A percentile compares a stretch with the other conserved stretches of the same genome.
phyloP scores from a whole-genome alignment of 2,329 filamentous ascomycete genomes.

The Aspergillus neoniger region DNA sequence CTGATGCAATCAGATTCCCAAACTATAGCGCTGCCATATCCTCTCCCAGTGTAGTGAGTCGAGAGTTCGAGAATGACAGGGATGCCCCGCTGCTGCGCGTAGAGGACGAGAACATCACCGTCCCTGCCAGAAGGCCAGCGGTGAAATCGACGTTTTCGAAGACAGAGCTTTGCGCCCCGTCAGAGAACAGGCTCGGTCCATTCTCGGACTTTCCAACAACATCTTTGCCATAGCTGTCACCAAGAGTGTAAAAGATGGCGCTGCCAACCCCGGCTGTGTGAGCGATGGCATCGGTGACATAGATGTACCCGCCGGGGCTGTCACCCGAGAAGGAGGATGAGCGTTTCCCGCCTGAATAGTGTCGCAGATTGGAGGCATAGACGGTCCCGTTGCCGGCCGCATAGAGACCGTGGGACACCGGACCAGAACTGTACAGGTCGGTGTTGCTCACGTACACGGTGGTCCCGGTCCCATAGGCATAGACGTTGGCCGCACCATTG shows the following conservation, averaged over 20 bases:
- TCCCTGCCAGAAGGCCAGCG: slow-evolving; percentile 33
- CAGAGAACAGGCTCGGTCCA: slow-evolving; percentile 28
- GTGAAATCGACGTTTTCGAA: slow-evolving; percentile 23
- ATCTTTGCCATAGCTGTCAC: slow-evolving; percentile 28
- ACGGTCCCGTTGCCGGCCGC: slow-evolving; percentile 36
- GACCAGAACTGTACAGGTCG: slow-evolving; percentile 36
- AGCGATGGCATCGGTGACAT: slow-evolving; percentile 31
- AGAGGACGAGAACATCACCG: slow-evolving; percentile 26
- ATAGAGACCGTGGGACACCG: slow-evolving; percentile 36
- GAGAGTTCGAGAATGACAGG: slow-evolving; percentile 26
- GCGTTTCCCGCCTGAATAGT: slow-evolving; percentile 35
- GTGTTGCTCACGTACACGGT: slow-evolving; percentile 29
- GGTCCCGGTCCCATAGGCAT: slow-evolving; percentile 32
- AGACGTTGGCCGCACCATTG: slow-evolving; percentile 39
- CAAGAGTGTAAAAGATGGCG: slow-evolving; percentile 36
- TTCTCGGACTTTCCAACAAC: slow-evolving; percentile 28
- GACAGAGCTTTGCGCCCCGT: slow-evolving; percentile 22
- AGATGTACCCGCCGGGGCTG: slow-evolving; percentile 29
- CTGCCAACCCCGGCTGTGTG: slow-evolving; percentile 34
- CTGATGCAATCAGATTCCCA: slow-evolving; percentile 31
- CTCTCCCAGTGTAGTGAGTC: slow-evolving; percentile 22
- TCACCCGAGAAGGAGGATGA: slow-evolving; percentile 38
- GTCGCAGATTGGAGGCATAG: slow-evolving; percentile 23
- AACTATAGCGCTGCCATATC: slow-evolving; percentile 35
- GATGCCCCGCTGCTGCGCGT: slow-evolving; percentile 22